Conservation (phyloP, 2,329 filamentous ascomycete genomes). For the Talaromyces amestolkiae region DNA sequence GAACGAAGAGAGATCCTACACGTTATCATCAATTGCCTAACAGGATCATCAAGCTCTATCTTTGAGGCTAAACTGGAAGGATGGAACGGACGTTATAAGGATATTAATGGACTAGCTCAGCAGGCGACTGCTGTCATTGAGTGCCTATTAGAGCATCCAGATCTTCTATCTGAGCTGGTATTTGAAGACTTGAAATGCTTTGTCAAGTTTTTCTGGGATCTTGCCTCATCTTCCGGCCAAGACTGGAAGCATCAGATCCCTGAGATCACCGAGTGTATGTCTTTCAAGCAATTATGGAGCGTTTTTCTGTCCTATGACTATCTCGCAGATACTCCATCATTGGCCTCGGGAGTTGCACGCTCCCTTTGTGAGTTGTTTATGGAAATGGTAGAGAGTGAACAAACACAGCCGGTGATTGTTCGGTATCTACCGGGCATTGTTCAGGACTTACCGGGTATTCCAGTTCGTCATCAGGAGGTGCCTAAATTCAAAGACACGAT, state of each 20-base stretch:
- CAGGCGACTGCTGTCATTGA: constrained; percentile 37
- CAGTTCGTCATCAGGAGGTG: constrained; percentile 39
- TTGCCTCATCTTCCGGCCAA: constrained; percentile 23
- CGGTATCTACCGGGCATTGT: constrained; percentile 23
- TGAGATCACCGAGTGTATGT: constrained; percentile 23
- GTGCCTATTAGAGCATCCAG: constrained; percentile 32
- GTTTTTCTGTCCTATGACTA: constrained; percentile 41
- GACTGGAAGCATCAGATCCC: constrained; percentile 4
- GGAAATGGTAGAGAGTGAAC: not conserved
- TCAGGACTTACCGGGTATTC: constrained; percentile 35
- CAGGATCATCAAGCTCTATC: constrained; percentile 25
- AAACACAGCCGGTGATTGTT: not conserved
- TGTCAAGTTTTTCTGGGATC: constrained; percentile 33
- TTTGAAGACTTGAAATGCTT: constrained; percentile 32
- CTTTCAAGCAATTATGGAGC: constrained; percentile 39
- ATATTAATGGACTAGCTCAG: constrained; percentile 29
- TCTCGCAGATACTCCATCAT: constrained; percentile 32
- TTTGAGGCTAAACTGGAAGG: constrained; percentile 17
- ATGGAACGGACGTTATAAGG: constrained; percentile 41
- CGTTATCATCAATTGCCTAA: constrained; percentile 15
- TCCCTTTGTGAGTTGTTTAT: constrained; percentile 30
- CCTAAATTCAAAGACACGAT: constrained; percentile 36
- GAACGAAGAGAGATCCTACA: constrained; percentile 14
- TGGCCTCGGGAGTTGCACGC: constrained; percentile 35
- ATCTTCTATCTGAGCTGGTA: constrained; percentile 30